Conservation (phyloP, 495 filamentous ascomycete species). For the Aspergillus conjunctus region DNA sequence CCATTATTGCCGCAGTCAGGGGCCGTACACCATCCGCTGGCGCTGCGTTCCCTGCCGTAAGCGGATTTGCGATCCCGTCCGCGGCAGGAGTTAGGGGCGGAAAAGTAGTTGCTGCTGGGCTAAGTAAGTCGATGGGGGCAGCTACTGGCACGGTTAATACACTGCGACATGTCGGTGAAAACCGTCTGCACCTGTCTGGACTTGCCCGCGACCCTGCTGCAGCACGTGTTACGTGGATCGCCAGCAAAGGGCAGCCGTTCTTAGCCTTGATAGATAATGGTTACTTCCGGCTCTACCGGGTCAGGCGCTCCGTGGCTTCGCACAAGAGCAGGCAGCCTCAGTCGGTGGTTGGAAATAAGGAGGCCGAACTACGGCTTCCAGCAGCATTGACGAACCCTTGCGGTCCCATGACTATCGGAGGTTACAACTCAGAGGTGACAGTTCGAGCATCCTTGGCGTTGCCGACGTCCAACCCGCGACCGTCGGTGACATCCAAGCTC, state of each 20-base stretch:
- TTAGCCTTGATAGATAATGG: constrained; percentile 44
- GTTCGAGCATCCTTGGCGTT: constrained; percentile 38
- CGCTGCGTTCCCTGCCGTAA: constrained; percentile 46
- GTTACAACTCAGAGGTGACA: constrained; percentile 33
- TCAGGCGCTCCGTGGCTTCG: constrained; percentile 49
- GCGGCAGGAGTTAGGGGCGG: constrained; percentile 70
- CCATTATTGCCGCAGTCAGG: constrained; percentile 58
- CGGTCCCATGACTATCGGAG: constrained; percentile 38
- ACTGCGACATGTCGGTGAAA: constrained; percentile 80
- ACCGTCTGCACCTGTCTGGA: constrained; percentile 72
- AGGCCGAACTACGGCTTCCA: constrained; percentile 67
- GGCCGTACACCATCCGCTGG: constrained; percentile 53
- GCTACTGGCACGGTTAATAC: constrained; percentile 77
- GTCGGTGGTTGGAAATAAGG: constrained; percentile 57
- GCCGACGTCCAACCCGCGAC: constrained; percentile 38
- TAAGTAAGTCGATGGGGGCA: constrained; percentile 81
- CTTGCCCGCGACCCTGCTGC: constrained; percentile 47
- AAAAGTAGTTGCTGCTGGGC: constrained; percentile 77
- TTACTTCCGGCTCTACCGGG: constrained; percentile 65
- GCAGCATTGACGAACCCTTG: constrained; percentile 38
- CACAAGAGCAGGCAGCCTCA: constrained; percentile 52
- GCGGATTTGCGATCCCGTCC: constrained; percentile 58
- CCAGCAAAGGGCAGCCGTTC: constrained; percentile 38
- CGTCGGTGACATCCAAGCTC: constrained; percentile 31
- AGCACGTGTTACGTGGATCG: constrained; percentile 46